A percentile compares a stretch with the other conserved stretches of the same genome.
Conservation (phyloP, 2,329 filamentous ascomycete genomes). For the Tolypocladium album region DNA sequence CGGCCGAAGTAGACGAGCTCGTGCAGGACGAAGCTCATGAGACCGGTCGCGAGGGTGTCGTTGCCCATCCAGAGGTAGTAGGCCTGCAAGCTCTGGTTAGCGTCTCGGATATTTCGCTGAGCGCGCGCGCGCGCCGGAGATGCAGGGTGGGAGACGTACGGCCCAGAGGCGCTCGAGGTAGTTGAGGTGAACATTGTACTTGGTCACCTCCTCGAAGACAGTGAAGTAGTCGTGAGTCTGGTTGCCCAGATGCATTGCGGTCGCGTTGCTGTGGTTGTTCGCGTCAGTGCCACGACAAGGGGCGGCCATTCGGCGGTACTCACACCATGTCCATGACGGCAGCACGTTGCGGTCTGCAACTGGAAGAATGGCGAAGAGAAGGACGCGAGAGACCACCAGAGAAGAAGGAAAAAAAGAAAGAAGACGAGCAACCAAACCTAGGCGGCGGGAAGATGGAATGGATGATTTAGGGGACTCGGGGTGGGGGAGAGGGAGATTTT, state of each 20-base stretch:
- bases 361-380: not conserved
- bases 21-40: slow-evolving; percentile 96
- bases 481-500: slow-evolving; percentile 7
- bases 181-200: slow-evolving; percentile 78
- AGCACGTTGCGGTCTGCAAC: not conserved
- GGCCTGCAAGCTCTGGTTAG: slow-evolving; percentile 31
- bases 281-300: slow-evolving; percentile 7
- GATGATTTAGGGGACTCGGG: not conserved
- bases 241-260: slow-evolving; percentile 31
- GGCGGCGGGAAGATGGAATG: not conserved
- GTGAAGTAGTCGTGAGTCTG: slow-evolving; percentile 40
- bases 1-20: slow-evolving; percentile 92
- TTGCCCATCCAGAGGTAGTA: slow-evolving; percentile 99
- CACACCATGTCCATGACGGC: slow-evolving; percentile 23
- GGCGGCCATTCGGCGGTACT: slow-evolving; percentile 9
- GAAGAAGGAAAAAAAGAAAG: not conserved
- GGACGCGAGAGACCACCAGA: not conserved
- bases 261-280: slow-evolving; percentile 36
- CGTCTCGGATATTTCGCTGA: not conserved
- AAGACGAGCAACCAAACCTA: not conserved
- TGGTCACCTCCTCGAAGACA: slow-evolving; percentile 53
- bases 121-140: not conserved
- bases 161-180: slow-evolving; percentile 83
- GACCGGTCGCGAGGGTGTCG: slow-evolving; percentile 88
- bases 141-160: slow-evolving; percentile 31